phyloP scores from a whole-genome alignment of 1,139 yeast species.

The Scheffersomyces illinoinensis region DNA sequence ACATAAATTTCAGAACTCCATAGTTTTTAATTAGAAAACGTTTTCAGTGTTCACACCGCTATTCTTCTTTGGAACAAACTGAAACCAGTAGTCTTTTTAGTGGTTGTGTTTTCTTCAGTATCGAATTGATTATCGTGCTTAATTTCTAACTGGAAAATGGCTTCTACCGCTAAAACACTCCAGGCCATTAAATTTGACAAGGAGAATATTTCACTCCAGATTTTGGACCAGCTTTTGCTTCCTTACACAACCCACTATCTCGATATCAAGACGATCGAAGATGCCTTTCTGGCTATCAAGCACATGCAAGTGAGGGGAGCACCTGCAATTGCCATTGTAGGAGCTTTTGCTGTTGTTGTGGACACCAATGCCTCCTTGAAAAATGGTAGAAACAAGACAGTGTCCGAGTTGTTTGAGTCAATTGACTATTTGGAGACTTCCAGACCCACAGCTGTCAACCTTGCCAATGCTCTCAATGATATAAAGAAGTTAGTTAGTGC shows the following conservation, averaged over 20 bases:
- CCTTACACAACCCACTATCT: slow-evolving; percentile 80
- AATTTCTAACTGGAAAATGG: background rate
- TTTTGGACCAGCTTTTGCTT: slow-evolving; percentile 77
- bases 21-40: background rate
- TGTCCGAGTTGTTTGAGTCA: slow-evolving; percentile 38
- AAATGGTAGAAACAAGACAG: slow-evolving; percentile 19
- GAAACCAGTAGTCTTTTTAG: no score
- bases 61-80: no score
- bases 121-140: background rate
- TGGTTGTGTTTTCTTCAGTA: no score
- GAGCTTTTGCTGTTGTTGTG: slow-evolving; percentile 78
- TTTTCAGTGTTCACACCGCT: background rate
- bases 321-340: slow-evolving; percentile 97
- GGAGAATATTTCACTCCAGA: slow-evolving; percentile 45
- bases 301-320: slow-evolving; percentile 97
- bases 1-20: background rate
- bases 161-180: slow-evolving; percentile 27
- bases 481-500: slow-evolving; percentile 42
- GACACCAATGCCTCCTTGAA: slow-evolving; percentile 45
- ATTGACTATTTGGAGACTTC: slow-evolving; percentile 72
- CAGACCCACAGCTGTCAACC: slow-evolving; percentile 94
- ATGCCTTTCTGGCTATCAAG: slow-evolving; percentile 80
- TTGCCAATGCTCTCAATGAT: slow-evolving; percentile 73
- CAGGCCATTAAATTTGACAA: slow-evolving; percentile 73
- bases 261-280: slow-evolving; percentile 57